These are phyloP conservation scores for Vaccinium corymbosum DNA, from an alignment of 148 eudicot species.

Conservation along the genomic window DNA sequence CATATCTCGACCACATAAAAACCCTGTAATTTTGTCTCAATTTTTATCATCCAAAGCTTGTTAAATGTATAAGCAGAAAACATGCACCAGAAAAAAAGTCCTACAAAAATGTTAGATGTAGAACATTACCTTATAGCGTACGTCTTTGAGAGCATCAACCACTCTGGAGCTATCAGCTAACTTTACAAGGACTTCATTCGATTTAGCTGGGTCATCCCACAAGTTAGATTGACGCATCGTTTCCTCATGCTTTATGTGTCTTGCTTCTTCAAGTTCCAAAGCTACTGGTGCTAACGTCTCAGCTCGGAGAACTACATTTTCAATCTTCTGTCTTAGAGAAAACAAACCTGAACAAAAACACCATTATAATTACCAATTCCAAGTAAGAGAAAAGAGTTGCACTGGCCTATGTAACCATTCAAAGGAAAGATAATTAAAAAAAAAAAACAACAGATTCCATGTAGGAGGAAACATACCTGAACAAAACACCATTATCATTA, in stretches of 20 bases:
- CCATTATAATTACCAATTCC: background rate
- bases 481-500: constrained; percentile 5
- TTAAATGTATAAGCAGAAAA: background rate
- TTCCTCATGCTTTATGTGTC: constrained; percentile 52
- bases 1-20: background rate
- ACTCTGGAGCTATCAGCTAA: constrained; percentile 69
- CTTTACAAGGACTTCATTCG: constrained; percentile 62
- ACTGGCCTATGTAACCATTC: background rate
- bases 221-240: constrained; percentile 47
- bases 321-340: constrained; percentile 73
- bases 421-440: background rate
- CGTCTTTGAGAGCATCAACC: constrained; percentile 75
- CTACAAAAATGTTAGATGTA: background rate
- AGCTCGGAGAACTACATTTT: constrained; percentile 69
- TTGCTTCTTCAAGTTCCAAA: constrained; percentile 69
- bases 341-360: constrained; percentile 52
- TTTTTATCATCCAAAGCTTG: background rate
- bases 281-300: constrained; percentile 69
- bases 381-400: background rate
- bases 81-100: background rate
- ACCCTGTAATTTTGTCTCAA: background rate
- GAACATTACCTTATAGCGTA: constrained; percentile 59
- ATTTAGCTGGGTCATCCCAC: constrained; percentile 72
- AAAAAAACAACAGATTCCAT: background rate
- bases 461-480: constrained; percentile 68